A percentile compares a stretch with the other conserved stretches of the same genome.
phyloP scores from a whole-genome alignment of 768 basidiomycete species.

The Sporobolomyces pararoseus region DNA sequence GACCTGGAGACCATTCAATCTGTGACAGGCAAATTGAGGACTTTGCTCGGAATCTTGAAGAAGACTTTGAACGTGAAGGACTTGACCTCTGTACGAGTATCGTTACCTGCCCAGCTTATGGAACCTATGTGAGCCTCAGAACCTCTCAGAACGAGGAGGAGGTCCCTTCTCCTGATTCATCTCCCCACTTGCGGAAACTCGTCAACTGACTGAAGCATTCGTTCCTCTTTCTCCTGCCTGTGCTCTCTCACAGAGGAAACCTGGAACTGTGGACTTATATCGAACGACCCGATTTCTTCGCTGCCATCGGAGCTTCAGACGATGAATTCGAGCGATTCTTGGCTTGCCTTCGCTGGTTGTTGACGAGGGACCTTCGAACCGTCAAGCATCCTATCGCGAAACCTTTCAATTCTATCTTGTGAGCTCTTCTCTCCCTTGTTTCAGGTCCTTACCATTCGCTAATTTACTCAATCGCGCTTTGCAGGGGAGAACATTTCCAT shows the following conservation, averaged over 20 bases:
- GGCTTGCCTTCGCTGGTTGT: slow-evolving; percentile 63
- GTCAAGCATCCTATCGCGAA: slow-evolving; percentile 60
- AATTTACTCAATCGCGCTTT: too few relatives aligned
- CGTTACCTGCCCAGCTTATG: slow-evolving; percentile 37
- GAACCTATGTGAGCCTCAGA: slow-evolving; percentile 14
- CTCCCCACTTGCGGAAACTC: too few relatives aligned
- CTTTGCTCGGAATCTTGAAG: slow-evolving; percentile 40
- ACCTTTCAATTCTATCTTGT: slow-evolving; percentile 55
- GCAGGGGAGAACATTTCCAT: slow-evolving; percentile 51
- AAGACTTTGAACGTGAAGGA: slow-evolving; percentile 45
- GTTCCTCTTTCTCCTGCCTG: too few relatives aligned
- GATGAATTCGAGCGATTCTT: slow-evolving; percentile 77
- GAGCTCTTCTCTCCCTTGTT: slow-evolving; percentile 25
- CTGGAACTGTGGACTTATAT: slow-evolving; percentile 43
- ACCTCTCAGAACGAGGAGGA: too few relatives aligned
- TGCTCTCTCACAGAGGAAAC: slow-evolving; percentile 29
- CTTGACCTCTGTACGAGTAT: slow-evolving; percentile 37
- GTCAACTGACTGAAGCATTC: too few relatives aligned
- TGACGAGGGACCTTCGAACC: slow-evolving; percentile 38
- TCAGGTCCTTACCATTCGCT: neutral
- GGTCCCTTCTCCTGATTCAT: too few relatives aligned
- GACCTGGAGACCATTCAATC: neutral
- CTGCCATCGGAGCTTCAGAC: slow-evolving; percentile 39
- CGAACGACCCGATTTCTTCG: slow-evolving; percentile 44
- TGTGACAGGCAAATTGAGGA: slow-evolving; percentile 33